Percentiles rank a stretch among this genome's conserved stretches.
Evolutionary conservation across 495 filamentous ascomycete species (phyloP).

Genomic region (Aspergillus coremiiformis): DNA sequence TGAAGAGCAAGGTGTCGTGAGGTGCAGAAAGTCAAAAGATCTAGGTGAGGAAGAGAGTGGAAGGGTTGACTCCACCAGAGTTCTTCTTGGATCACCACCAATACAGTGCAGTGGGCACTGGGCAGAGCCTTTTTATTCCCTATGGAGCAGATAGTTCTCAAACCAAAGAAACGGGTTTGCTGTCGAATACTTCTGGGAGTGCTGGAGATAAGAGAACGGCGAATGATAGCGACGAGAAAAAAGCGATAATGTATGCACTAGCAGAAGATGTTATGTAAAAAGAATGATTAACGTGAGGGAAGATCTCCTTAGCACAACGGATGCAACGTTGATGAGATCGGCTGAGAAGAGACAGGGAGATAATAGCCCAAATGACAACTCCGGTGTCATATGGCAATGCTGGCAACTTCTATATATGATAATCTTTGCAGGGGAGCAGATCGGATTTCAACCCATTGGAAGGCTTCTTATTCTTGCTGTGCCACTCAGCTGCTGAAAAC

Average conservation of each 20-base stretch:
- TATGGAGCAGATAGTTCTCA: background rate
- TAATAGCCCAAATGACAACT: background rate
- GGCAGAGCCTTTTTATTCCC: background rate
- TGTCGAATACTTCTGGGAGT: background rate
- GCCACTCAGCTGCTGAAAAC: background rate
- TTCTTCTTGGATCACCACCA: constrained; percentile 4
- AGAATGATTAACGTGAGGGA: constrained; percentile 9
- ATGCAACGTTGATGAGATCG: constrained; percentile 12
- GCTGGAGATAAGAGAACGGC: constrained; percentile 19
- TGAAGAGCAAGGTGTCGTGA: background rate
- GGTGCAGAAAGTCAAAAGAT: background rate
- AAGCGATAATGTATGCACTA: constrained; percentile 10
- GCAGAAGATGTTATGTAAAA: constrained; percentile 26
- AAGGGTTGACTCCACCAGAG: constrained; percentile 11
- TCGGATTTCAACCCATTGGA: background rate
- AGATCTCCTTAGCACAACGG: constrained; percentile 1
- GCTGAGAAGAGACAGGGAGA: constrained; percentile 4
- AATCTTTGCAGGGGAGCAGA: background rate
- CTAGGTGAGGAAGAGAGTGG: constrained; percentile 6
- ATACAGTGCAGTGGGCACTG: background rate
- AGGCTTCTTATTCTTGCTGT: background rate
- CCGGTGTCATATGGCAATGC: background rate
- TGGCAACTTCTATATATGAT: background rate
- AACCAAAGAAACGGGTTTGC: background rate
- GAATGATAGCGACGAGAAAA: constrained; percentile 8